Percentiles rank a stretch among this genome's conserved stretches.
phyloP scores from a whole-genome alignment of 169 alveolate species.

The Cryptosporidium baileyi region DNA sequence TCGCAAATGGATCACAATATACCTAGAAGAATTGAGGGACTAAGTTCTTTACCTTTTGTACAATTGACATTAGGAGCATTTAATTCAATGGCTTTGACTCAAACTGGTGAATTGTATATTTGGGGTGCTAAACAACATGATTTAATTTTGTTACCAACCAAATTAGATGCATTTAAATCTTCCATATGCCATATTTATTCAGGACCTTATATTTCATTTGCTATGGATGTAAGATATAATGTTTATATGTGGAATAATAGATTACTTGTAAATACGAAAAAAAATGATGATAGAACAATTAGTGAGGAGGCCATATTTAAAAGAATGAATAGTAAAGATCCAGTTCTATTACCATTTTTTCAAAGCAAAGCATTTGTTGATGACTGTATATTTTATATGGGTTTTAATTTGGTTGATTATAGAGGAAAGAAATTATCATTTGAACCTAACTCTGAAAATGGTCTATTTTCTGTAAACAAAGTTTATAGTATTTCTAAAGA shows the following conservation, averaged over 20 bases:
- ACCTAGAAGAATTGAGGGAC: conserved; percentile 40
- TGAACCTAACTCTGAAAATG: neutral
- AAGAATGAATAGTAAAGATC: conserved; percentile 28
- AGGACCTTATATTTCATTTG: conserved; percentile 51
- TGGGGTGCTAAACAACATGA: conserved; percentile 60
- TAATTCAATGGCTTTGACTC: conserved; percentile 32
- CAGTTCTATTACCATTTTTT: conserved; percentile 20
- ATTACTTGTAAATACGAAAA: neutral
- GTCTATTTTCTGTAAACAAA: conserved; percentile 3
- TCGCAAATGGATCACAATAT: conserved; percentile 10
- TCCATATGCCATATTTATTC: conserved; percentile 23
- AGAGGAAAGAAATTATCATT: conserved; percentile 3
- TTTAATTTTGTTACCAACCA: conserved; percentile 2
- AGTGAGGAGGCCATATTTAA: conserved; percentile 9
- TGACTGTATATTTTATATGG: conserved; percentile 24
- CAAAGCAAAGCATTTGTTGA: conserved; percentile 50
- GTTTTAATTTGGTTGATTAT: conserved; percentile 21
- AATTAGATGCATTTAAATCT: conserved; percentile 20
- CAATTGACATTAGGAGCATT: conserved; percentile 44
- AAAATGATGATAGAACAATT: neutral
- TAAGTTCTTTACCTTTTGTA: conserved; percentile 33
- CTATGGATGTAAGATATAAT: conserved; percentile 30
- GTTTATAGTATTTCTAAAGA: neutral
- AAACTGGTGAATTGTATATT: conserved; percentile 53
- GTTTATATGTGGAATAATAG: conserved; percentile 36